A percentile compares a stretch with the other conserved stretches of the same genome.
Evolutionary conservation across 2,329 filamentous ascomycete species (phyloP).

Genomic region (Penicillium sp.): DNA sequence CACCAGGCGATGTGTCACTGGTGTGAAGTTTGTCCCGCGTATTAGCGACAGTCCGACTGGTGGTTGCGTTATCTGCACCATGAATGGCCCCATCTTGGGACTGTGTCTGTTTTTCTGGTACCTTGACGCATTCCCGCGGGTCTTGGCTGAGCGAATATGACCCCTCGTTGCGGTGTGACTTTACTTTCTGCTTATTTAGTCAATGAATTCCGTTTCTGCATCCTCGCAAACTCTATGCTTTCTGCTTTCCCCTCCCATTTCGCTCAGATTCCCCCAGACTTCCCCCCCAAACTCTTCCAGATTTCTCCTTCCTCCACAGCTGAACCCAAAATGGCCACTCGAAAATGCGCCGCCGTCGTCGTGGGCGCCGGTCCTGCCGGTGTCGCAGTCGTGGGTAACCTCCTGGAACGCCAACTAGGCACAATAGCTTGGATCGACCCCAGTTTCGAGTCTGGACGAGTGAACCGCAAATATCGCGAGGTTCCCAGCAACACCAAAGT

Average conservation of each 20-base stretch:
- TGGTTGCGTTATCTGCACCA: conserved; percentile 30
- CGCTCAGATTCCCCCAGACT: neutral
- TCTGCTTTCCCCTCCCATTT: neutral
- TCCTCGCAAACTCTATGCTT: too few relatives aligned
- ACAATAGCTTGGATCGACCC: conserved; percentile 65
- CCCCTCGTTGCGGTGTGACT: conserved; percentile 14
- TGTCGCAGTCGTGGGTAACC: conserved; percentile 64
- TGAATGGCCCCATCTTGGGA: neutral
- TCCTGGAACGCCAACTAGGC: conserved; percentile 59
- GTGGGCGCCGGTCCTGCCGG: conserved; percentile 64
- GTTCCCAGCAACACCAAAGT: conserved; percentile 69
- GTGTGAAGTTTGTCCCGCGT: conserved; percentile 1
- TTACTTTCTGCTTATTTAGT: conserved; percentile 21
- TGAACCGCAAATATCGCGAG: conserved; percentile 61
- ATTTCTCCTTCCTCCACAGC: neutral
- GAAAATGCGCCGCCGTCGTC: conserved; percentile 58
- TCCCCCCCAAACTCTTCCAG: neutral
- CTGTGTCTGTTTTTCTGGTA: conserved; percentile 13
- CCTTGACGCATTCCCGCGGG: conserved; percentile 18
- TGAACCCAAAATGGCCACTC: conserved; percentile 28
- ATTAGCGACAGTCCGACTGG: conserved; percentile 25
- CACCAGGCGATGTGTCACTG: conserved; percentile 1
- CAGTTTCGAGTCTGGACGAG: conserved; percentile 57
- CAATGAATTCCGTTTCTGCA: conserved; percentile 18
- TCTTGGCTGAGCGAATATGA: conserved; percentile 16